phyloP scores from a whole-genome alignment of 2,329 filamentous ascomycete species.

The Metarhizium album region DNA sequence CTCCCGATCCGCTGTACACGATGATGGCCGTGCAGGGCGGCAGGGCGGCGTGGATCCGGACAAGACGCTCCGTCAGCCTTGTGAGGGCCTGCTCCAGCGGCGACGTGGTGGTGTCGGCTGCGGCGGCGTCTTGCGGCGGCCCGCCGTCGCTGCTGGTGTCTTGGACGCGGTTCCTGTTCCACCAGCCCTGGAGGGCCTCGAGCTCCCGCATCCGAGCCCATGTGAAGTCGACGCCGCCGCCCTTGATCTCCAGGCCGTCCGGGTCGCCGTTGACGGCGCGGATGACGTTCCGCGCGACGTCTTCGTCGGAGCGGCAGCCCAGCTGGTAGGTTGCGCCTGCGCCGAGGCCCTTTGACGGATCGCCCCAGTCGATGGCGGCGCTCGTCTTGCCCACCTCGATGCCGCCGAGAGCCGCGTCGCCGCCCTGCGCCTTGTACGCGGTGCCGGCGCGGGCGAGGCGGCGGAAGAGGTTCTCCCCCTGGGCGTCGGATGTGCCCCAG shows the following conservation, averaged over 20 bases:
- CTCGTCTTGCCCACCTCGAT: conserved; percentile 49
- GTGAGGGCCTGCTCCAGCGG: conserved; percentile 35
- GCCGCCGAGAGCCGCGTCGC: conserved; percentile 44
- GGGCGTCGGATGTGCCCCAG: conserved; percentile 73
- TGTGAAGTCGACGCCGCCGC: conserved; percentile 54
- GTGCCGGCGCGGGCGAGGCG: conserved; percentile 58
- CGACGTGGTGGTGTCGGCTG: conserved; percentile 8
- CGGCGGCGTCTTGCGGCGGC: conserved; percentile 16
- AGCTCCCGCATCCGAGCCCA: conserved; percentile 57
- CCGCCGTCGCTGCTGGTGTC: conserved; percentile 23
- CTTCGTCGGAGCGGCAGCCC: conserved; percentile 48
- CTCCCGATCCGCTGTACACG: conserved; percentile 54
- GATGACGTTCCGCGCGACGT: conserved; percentile 43
- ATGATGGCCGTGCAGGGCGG: conserved; percentile 56
- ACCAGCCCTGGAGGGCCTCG: conserved; percentile 56
- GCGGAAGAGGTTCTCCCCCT: conserved; percentile 81
- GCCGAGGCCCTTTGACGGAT: conserved; percentile 51
- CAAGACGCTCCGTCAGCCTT: conserved; percentile 37
- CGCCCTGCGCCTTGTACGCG: conserved; percentile 50
- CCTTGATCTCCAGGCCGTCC: conserved; percentile 45
- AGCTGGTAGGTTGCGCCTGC: conserved; percentile 45
- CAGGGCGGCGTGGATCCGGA: conserved; percentile 44
- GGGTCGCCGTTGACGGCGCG: conserved; percentile 49
- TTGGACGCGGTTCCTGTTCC: conserved; percentile 46
- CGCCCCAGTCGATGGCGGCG: conserved; percentile 83